Evolutionary conservation across 495 filamentous ascomycete species (phyloP).

Genomic region (Penicillium tannophilum): DNA sequence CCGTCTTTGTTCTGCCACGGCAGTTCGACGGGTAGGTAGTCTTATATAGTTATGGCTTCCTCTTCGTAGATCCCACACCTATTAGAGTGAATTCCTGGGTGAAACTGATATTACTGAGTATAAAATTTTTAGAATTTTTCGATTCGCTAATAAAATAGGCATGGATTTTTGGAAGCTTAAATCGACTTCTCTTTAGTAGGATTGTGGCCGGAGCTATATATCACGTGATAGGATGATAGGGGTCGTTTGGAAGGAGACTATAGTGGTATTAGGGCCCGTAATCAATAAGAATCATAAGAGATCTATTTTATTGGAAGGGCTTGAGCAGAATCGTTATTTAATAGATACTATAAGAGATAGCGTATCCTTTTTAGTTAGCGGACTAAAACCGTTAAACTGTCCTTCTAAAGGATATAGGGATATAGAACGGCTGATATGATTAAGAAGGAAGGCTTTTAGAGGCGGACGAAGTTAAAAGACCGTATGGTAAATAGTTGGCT

Average conservation of each 20-base stretch:
- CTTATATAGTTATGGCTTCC: neutral
- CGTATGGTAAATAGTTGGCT: neutral
- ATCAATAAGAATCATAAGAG: neutral
- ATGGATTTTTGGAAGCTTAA: constrained; percentile 6
- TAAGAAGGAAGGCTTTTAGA: constrained; percentile 1
- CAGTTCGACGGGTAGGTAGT: constrained; percentile 6
- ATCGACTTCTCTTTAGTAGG: constrained; percentile 3
- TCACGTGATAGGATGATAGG: neutral
- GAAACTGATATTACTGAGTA: neutral
- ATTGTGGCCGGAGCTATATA: neutral
- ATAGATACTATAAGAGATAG: neutral
- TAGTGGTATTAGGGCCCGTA: neutral
- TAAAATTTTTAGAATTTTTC: neutral
- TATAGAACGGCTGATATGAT: neutral
- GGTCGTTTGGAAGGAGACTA: neutral
- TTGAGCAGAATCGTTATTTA: neutral
- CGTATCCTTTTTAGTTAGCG: too few species aligned
- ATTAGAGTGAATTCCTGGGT: constrained; percentile 6
- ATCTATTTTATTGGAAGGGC: neutral
- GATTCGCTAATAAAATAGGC: constrained; percentile 1
- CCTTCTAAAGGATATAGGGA: too few species aligned
- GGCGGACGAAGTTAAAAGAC: neutral
- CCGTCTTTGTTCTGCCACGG: constrained; percentile 5
- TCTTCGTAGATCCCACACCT: constrained; percentile 6
- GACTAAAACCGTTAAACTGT: too few species aligned